Conservation (phyloP, 257 asterid genomes). For the Verbascum thapsus region DNA sequence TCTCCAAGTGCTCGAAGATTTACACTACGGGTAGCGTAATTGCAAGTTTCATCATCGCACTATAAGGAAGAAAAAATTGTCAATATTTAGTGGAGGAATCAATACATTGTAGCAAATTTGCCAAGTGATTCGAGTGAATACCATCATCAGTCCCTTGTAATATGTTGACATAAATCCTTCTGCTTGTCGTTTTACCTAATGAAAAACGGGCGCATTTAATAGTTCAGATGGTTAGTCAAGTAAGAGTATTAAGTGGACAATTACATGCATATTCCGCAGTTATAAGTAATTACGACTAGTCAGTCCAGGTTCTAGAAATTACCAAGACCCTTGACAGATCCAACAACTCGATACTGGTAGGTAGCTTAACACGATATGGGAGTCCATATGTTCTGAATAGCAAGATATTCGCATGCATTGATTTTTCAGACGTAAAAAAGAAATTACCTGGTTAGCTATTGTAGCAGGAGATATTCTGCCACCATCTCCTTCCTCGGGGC, state of each 20-base stretch:
- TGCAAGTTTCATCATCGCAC: slow-evolving; percentile 99
- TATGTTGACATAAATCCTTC: slow-evolving; percentile 72
- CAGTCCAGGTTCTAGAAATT: too few relatives aligned
- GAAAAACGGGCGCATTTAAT: slow-evolving; percentile 29
- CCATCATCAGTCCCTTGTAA: slow-evolving; percentile 87
- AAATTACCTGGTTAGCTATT: slow-evolving; percentile 82
- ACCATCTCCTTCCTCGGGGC: slow-evolving; percentile 72
- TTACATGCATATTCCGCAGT: too few relatives aligned
- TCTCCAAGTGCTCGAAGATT: slow-evolving; percentile 79
- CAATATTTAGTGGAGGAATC: neutral
- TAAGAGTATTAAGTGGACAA: too few relatives aligned
- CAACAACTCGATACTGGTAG: too few relatives aligned
- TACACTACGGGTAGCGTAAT: slow-evolving; percentile 71
- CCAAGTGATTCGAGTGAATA: slow-evolving; percentile 37
- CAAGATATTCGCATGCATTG: neutral
- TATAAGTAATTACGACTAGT: too few relatives aligned
- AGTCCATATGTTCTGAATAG: too few relatives aligned
- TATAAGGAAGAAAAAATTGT: slow-evolving; percentile 31
- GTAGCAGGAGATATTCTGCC: slow-evolving; percentile 67
- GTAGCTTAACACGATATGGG: too few relatives aligned
- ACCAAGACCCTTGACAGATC: too few relatives aligned
- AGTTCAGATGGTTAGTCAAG: too few relatives aligned
- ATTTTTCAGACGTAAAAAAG: neutral
- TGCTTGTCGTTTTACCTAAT: slow-evolving; percentile 87
- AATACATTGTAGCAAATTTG: slow-evolving; percentile 21